A percentile compares a stretch with the other conserved stretches of the same genome.
Conservation (phyloP, 2,329 filamentous ascomycete genomes). For the Talaromyces pinophilus region DNA sequence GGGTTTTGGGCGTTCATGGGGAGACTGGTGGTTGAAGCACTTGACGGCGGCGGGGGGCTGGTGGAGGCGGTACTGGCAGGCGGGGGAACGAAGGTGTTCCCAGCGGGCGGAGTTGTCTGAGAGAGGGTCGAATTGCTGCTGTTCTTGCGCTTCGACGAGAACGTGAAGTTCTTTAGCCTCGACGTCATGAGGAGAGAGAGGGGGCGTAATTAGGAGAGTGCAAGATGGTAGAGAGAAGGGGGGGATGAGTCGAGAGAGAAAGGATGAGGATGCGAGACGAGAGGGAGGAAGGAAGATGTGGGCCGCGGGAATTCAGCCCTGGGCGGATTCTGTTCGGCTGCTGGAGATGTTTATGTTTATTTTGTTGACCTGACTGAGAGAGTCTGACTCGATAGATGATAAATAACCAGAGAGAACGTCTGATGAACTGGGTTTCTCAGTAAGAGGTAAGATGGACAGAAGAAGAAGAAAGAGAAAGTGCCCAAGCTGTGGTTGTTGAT, state of each 20-base stretch:
- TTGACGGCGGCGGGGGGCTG: constrained; percentile 44
- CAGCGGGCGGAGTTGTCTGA: constrained; percentile 31
- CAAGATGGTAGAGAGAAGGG: constrained; percentile 21
- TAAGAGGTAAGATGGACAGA: background rate
- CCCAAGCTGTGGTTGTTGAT: background rate
- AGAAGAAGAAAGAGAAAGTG: background rate
- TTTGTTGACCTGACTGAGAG: background rate
- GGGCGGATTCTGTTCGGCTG: constrained; percentile 2
- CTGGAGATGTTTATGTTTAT: background rate
- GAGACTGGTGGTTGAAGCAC: constrained; percentile 53
- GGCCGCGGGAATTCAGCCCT: constrained; percentile 19
- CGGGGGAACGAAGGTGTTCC: constrained; percentile 37
- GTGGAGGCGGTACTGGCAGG: constrained; percentile 37
- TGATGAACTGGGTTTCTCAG: background rate
- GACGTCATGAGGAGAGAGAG: constrained; percentile 54
- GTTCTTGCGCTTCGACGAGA: constrained; percentile 51
- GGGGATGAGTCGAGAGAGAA: constrained; percentile 19
- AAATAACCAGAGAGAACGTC: background rate
- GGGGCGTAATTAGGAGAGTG: constrained; percentile 25
- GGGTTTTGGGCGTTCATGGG: constrained; percentile 59
- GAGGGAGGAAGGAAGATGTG: background rate
- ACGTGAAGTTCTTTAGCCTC: constrained; percentile 53
- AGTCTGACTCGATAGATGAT: background rate
- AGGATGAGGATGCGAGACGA: constrained; percentile 23
- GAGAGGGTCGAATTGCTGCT: constrained; percentile 47